These are phyloP conservation scores for Rhodomyrtus tomentosa DNA, from an alignment of 345 rosid species.

Conservation along the genomic window DNA sequence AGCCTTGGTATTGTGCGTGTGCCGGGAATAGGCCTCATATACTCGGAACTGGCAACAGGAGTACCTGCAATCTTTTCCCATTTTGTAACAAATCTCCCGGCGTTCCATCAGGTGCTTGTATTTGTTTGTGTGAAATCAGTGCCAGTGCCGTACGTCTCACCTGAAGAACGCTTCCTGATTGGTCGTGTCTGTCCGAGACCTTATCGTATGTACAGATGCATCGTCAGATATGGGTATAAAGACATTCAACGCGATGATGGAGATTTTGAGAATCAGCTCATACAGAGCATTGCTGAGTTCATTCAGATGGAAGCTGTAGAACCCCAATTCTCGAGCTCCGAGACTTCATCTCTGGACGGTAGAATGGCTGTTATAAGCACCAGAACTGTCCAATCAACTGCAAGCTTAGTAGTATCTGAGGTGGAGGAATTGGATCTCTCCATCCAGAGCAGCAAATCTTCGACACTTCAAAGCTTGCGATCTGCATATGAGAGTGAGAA, in stretches of 20 bases:
- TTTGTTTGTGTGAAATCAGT: conserved; percentile 96
- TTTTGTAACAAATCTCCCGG: conserved; percentile 90
- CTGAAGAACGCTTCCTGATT: conserved; percentile 90
- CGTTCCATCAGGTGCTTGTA: conserved; percentile 82
- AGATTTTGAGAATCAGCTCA: conserved; percentile 70
- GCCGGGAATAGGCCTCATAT: conserved; percentile 88
- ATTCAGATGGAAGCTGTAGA: conserved; percentile 90
- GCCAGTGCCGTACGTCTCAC: conserved; percentile 74
- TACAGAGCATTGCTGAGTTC: conserved; percentile 92
- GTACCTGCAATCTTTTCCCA: conserved; percentile 95
- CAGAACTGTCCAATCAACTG: conserved; percentile 32
- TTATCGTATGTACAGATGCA: conserved; percentile 92
- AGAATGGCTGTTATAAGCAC: conserved; percentile 93
- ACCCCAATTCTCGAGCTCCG: conserved; percentile 38
- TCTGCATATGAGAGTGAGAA: conserved; percentile 65
- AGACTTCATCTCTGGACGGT: conserved; percentile 64
- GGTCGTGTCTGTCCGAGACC: conserved; percentile 93
- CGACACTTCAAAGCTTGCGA: conserved; percentile 54
- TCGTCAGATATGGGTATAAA: conserved; percentile 90
- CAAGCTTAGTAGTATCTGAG: conserved; percentile 42
- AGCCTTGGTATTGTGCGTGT: conserved; percentile 96
- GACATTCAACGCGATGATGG: conserved; percentile 77
- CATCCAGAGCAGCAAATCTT: conserved; percentile 63
- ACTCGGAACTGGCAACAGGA: conserved; percentile 88
- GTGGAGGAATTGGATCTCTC: conserved; percentile 30